phyloP scores from a whole-genome alignment of 2,329 filamentous ascomycete genomes.

The Rhexocercosporidium sp. region DNA sequence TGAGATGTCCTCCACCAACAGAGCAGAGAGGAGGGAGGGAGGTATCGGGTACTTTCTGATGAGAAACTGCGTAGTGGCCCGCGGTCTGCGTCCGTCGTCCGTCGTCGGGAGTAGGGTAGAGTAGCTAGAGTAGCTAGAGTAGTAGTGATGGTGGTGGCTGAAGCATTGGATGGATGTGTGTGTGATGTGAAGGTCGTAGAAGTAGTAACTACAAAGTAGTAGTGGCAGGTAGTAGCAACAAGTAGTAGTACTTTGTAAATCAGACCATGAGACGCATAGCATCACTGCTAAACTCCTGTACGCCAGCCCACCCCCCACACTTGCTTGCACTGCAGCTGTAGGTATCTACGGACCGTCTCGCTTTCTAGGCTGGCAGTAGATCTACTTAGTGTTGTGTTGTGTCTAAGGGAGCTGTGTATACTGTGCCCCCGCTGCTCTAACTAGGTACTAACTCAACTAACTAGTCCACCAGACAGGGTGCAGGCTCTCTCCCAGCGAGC shows the following conservation, averaged over 20 bases:
- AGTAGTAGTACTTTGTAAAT: background rate
- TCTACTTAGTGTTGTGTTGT: background rate
- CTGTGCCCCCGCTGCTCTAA: background rate
- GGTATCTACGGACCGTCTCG: slow-evolving; percentile 4
- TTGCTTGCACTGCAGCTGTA: background rate
- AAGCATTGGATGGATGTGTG: background rate
- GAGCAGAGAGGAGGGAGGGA: background rate
- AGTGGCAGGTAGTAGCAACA: background rate
- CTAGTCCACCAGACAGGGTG: too few relatives aligned
- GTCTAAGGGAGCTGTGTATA: background rate
- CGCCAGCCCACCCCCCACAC: background rate
- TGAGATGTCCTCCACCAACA: slow-evolving; percentile 12
- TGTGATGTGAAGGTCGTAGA: background rate
- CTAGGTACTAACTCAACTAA: background rate
- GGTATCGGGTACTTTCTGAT: slow-evolving; percentile 12
- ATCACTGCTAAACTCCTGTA: too few relatives aligned
- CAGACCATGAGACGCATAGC: background rate
- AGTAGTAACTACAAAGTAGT: background rate
- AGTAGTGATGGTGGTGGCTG: background rate
- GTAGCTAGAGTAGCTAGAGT: background rate
- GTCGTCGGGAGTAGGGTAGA: background rate
- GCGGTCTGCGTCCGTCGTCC: background rate
- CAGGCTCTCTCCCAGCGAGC: too few relatives aligned
- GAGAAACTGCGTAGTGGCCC: slow-evolving; percentile 2
- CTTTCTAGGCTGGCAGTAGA: background rate